Percentiles rank a stretch among this genome's conserved stretches.
These are phyloP conservation scores for Podospora tetraspora DNA, from an alignment of 495 filamentous ascomycete genomes.

Conservation along the genomic window DNA sequence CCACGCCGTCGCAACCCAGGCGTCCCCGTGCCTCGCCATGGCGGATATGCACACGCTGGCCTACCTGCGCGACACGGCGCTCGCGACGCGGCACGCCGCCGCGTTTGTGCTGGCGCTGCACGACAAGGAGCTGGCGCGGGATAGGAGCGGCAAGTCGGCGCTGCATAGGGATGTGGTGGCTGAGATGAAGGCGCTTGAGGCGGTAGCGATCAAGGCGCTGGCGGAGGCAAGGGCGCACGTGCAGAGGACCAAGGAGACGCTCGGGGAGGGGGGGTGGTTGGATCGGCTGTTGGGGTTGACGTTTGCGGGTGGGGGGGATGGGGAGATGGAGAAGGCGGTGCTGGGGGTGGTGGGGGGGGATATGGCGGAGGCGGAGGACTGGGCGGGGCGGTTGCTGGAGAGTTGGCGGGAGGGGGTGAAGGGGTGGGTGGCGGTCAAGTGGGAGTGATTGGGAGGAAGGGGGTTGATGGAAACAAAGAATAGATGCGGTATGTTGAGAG, in stretches of 20 bases:
- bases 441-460: conserved; percentile 19
- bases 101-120: conserved; percentile 30
- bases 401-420: conserved; percentile 41
- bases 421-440: conserved; percentile 36
- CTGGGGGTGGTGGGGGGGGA: conserved; percentile 26
- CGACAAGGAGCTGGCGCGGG: conserved; percentile 36
- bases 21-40: conserved; percentile 8
- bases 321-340: conserved; percentile 17
- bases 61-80: conserved; percentile 34
- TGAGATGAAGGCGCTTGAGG: conserved; percentile 35
- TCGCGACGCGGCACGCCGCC: conserved; percentile 30
- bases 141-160: conserved; percentile 31
- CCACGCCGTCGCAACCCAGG: background rate
- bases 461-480: background rate
- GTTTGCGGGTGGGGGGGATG: conserved; percentile 17
- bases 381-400: conserved; percentile 37
- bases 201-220: conserved; percentile 25
- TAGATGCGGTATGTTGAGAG: background rate
- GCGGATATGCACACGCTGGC: conserved; percentile 27
- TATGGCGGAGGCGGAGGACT: conserved; percentile 32
- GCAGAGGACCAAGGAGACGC: conserved; percentile 26
- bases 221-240: conserved; percentile 30
- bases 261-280: conserved; percentile 38
- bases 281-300: conserved; percentile 29
- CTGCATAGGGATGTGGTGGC: conserved; percentile 33